These are phyloP conservation scores for Phytophthora colocasiae DNA, from an alignment of 352 stramenopile species.

Conservation along the genomic window DNA sequence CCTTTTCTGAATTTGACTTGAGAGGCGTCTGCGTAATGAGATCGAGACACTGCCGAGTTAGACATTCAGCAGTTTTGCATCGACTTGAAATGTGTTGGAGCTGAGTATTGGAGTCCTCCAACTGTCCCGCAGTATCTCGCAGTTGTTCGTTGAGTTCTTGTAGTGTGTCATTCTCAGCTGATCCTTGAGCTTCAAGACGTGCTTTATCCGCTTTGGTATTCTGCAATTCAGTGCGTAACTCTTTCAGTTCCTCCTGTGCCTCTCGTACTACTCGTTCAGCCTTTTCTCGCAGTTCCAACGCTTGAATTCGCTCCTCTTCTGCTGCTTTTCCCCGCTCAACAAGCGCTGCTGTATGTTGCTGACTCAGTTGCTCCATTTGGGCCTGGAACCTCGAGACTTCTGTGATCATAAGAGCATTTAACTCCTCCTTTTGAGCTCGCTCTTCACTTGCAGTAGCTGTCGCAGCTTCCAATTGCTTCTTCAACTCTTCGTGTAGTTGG, in stretches of 20 bases:
- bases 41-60: constrained; percentile 38
- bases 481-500: constrained; percentile 45
- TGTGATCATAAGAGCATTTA: constrained; percentile 62
- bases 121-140: constrained; percentile 41
- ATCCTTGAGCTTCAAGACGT: constrained; percentile 52
- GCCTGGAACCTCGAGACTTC: constrained; percentile 57
- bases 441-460: constrained; percentile 46
- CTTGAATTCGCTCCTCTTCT: constrained; percentile 36
- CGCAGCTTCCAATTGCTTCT: constrained; percentile 46
- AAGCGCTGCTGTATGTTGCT: constrained; percentile 26
- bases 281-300: constrained; percentile 41
- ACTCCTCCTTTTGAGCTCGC: constrained; percentile 68
- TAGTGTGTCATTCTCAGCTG: constrained; percentile 55
- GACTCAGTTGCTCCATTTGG: constrained; percentile 43
- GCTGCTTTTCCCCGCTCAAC: constrained; percentile 26
- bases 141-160: constrained; percentile 70
- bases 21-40: constrained; percentile 33
- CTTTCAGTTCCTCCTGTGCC: constrained; percentile 36
- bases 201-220: constrained; percentile 51
- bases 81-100: constrained; percentile 45
- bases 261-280: constrained; percentile 35
- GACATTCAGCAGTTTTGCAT: constrained; percentile 36
- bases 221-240: constrained; percentile 41
- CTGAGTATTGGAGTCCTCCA: constrained; percentile 38
- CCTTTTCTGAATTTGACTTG: constrained; percentile 1